These are phyloP conservation scores for Blastocystis sp. DNA, from an alignment of 352 stramenopile species.

Conservation along the genomic window DNA sequence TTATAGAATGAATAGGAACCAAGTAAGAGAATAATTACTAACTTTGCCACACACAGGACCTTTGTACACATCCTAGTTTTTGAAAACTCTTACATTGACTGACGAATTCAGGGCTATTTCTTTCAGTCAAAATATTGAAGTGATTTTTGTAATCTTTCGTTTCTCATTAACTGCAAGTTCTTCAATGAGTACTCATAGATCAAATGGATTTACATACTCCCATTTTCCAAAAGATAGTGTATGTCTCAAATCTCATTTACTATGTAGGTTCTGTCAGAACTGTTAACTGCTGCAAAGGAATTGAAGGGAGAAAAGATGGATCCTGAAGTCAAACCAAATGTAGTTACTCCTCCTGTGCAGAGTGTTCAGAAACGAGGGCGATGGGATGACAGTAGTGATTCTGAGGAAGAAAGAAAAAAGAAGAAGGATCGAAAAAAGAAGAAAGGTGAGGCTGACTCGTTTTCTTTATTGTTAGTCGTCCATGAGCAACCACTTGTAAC, in stretches of 20 bases:
- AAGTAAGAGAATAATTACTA: background rate
- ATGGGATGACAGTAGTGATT: conserved; percentile 52
- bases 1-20: conserved; percentile 3
- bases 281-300: background rate
- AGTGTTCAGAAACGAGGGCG: conserved; percentile 13
- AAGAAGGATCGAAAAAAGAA: conserved; percentile 48
- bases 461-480: background rate
- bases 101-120: background rate
- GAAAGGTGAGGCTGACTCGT: background rate
- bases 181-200: background rate
- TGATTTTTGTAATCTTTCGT: background rate
- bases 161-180: background rate
- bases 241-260: background rate
- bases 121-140: background rate
- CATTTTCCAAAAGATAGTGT: background rate
- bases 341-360: background rate
- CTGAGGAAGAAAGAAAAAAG: conserved; percentile 42
- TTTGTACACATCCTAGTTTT: conserved; percentile 27
- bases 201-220: background rate
- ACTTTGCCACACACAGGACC: conserved; percentile 13
- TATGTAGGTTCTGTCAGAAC: conserved; percentile 6
- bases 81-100: background rate
- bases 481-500: conserved; percentile 19
- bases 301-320: background rate
- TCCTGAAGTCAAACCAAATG: too few species aligned